Percentiles rank a stretch among this genome's conserved stretches.
Evolutionary conservation across 1,139 yeast genomes (phyloP).

Genomic region (Pneumocystis carinii): DNA sequence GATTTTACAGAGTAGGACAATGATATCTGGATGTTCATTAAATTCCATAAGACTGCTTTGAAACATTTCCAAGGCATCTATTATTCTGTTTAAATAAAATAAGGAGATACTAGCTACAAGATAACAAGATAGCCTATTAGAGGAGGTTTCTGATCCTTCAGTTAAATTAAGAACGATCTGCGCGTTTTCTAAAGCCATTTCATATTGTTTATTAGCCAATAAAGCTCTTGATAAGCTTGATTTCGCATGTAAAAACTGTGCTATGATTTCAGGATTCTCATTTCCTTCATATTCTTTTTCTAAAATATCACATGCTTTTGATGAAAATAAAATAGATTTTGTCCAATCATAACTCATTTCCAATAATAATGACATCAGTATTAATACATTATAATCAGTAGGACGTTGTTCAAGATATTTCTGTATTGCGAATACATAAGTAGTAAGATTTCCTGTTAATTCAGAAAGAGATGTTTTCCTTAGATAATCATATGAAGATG

Average conservation of each 20-base stretch:
- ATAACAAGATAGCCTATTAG: slow-evolving; percentile 22
- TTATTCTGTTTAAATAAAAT: slow-evolving; percentile 49
- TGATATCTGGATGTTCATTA: slow-evolving; percentile 44
- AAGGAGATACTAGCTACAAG: slow-evolving; percentile 28
- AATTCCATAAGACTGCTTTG: slow-evolving; percentile 43
- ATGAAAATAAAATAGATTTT: slow-evolving; percentile 37
- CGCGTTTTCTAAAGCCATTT: slow-evolving; percentile 11
- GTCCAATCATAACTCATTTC: slow-evolving; percentile 59
- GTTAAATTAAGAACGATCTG: slow-evolving; percentile 35
- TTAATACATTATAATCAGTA: slow-evolving; percentile 41
- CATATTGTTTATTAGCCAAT: slow-evolving; percentile 45
- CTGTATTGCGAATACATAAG: slow-evolving; percentile 52
- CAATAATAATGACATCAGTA: slow-evolving; percentile 29
- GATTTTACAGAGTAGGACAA: slow-evolving; percentile 61
- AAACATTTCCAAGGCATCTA: slow-evolving; percentile 50
- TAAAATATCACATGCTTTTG: slow-evolving; percentile 33
- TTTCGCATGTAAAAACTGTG: slow-evolving; percentile 43
- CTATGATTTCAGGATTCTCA: slow-evolving; percentile 36
- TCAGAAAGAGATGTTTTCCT: neutral
- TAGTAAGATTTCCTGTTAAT: neutral
- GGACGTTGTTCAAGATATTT: slow-evolving; percentile 60
- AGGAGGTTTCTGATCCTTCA: slow-evolving; percentile 9
- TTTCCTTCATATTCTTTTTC: slow-evolving; percentile 46
- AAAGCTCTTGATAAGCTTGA: slow-evolving; percentile 56
- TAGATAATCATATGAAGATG: neutral